Base-by-base conservation (phyloP, 345 rosid genomes). In the Sonneratia caseolaris region DNA sequence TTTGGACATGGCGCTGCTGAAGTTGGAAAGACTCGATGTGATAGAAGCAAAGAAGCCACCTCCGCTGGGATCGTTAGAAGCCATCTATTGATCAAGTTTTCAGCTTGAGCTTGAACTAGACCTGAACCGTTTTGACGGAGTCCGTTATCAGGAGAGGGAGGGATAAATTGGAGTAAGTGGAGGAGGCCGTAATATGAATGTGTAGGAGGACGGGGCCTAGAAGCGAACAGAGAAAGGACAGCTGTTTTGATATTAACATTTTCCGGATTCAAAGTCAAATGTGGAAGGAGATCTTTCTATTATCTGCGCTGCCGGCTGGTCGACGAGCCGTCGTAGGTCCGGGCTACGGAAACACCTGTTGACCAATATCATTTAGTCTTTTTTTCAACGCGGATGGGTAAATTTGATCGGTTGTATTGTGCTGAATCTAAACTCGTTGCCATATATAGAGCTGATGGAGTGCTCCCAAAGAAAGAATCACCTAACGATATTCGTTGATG, bases 41-140 rank as follows among this genome's bases (percentile, higher is more conserved):
- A 93, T 82, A 51, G 98, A 89, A 0, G 97, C 76, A 81, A 93
- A 91, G 89, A 93, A 88, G 68, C 98, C 96, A 32, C 89, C 84
- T 35, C 79, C 76, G 70, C 86, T 93, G 51, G 94, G 87, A 83
- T 91, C 94, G 66, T 89, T 83, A 37, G 89, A 74, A 79, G 92
- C 91, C 98, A 93, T 91, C 14, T 73, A 72, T 14, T 13, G 16
- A 18, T 3, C 55, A 48, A 48, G 55, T 2, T 4, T 48, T 3
- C 55, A 11, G 55, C 55, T 49, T 49, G 56, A 49, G 56, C 56
- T 49, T 49, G 56, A 18, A 42, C 45, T 42, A 9, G 45, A 42
- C 7, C 45, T 42, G 45, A 42, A 42, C 10, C 56, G 56, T 13
- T 49, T 49, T 18, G 19, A 49, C 21, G 19, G 19, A 49, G 56